phyloP scores from a whole-genome alignment of 2,329 filamentous ascomycete species.

The Cercospora zeina region DNA sequence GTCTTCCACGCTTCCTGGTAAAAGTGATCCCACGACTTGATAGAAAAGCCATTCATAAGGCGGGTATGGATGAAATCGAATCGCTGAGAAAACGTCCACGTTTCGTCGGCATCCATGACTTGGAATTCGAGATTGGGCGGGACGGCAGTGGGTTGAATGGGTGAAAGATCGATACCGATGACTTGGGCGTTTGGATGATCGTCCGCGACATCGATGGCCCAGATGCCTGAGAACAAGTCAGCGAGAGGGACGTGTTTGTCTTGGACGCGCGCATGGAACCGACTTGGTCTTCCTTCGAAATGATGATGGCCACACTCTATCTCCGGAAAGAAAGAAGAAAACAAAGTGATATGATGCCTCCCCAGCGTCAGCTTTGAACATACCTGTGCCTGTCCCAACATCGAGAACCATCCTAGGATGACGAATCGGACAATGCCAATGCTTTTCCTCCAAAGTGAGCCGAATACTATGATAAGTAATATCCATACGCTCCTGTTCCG shows the following conservation, averaged over 20 bases:
- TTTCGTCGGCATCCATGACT: conserved; percentile 29
- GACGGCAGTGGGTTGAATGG: conserved; percentile 35
- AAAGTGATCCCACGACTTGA: conserved; percentile 36
- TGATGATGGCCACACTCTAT: neutral
- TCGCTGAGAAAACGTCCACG: conserved; percentile 30
- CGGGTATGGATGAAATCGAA: conserved; percentile 39
- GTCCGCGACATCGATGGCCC: conserved; percentile 31
- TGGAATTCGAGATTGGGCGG: conserved; percentile 31
- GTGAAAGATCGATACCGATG: conserved; percentile 35
- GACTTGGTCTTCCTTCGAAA: neutral
- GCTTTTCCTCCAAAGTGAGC: conserved; percentile 32
- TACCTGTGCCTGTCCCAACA: conserved; percentile 50
- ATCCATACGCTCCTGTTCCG: conserved; percentile 36
- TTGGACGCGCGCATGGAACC: neutral
- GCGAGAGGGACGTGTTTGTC: neutral
- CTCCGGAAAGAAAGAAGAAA: neutral
- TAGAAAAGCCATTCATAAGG: conserved; percentile 36
- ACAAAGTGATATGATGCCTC: neutral
- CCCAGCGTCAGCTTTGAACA: neutral
- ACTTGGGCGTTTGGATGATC: conserved; percentile 34
- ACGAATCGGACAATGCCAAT: conserved; percentile 28
- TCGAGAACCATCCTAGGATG: conserved; percentile 48
- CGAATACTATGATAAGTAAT: conserved; percentile 33
- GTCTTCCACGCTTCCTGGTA: conserved; percentile 32
- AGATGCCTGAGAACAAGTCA: conserved; percentile 16